phyloP scores from a whole-genome alignment of 345 rosid species.

The Noccaea bulbosa region DNA sequence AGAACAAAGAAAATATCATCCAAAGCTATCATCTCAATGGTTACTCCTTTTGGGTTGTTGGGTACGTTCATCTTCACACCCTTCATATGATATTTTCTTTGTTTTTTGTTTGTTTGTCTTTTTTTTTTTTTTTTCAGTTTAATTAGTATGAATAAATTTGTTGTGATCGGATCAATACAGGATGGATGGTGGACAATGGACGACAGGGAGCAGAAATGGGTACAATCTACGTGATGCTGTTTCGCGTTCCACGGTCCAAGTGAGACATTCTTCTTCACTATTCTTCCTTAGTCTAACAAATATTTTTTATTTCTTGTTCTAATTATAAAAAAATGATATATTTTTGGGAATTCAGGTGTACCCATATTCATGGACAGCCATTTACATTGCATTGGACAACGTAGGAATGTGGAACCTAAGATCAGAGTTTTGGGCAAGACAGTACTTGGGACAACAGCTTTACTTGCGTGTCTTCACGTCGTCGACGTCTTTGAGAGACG shows the following conservation, averaged over 20 bases:
- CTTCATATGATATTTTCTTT: slow-evolving; percentile 7
- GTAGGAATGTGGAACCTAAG: slow-evolving; percentile 99
- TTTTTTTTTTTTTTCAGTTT: neutral
- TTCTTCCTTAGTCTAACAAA: neutral
- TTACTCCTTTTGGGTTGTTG: slow-evolving; percentile 81
- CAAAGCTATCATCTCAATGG: slow-evolving; percentile 96
- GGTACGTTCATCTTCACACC: slow-evolving; percentile 53
- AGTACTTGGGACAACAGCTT: slow-evolving; percentile 92
- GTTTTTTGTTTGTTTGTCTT: too few species aligned
- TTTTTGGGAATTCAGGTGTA: slow-evolving; percentile 64
- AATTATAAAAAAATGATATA: neutral
- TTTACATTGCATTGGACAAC: slow-evolving; percentile 86
- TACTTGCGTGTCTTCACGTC: slow-evolving; percentile 79
- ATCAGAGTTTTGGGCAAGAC: slow-evolving; percentile 93
- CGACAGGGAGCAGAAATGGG: slow-evolving; percentile 57
- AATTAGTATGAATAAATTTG: neutral
- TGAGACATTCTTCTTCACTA: slow-evolving; percentile 25
- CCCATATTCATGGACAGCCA: slow-evolving; percentile 91
- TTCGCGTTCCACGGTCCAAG: slow-evolving; percentile 81
- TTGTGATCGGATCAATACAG: slow-evolving; percentile 49
- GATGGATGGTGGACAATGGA: slow-evolving; percentile 97
- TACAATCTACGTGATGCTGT: slow-evolving; percentile 90
- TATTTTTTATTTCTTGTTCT: neutral
- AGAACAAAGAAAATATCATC: slow-evolving; percentile 68
- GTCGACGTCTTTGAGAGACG: slow-evolving; percentile 84